A percentile compares a stretch with the other conserved stretches of the same genome.
Conservation (phyloP, 805 yeast species). For the Metschnikowia gelsemii region DNA sequence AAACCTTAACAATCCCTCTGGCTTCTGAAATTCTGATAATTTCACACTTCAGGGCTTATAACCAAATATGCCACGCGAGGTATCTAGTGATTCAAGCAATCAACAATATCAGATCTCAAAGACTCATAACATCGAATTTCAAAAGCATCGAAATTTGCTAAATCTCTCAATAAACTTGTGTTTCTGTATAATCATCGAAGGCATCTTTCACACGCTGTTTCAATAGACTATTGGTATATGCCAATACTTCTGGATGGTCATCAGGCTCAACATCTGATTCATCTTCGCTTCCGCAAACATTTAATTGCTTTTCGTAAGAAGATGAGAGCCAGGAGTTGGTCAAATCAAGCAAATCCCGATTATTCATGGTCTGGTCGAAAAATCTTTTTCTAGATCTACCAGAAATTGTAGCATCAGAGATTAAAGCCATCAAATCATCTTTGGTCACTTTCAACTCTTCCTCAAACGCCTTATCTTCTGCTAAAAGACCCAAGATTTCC, state of each 20-base stretch:
- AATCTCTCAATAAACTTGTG: neutral
- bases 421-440: constrained; percentile 4
- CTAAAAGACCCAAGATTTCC: constrained; percentile 33
- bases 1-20: too few species aligned
- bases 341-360: constrained; percentile 12
- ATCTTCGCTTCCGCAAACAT: constrained; percentile 11
- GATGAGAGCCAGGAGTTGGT: constrained; percentile 17
- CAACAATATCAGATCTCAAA: neutral
- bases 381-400: neutral
- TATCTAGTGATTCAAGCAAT: too few species aligned
- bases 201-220: constrained; percentile 30
- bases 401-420: neutral
- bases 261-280: constrained; percentile 18
- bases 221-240: constrained; percentile 28
- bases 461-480: constrained; percentile 34
- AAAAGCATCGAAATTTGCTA: neutral
- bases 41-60: too few species aligned
- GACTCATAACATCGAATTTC: neutral
- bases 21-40: too few species aligned
- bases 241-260: constrained; percentile 21
- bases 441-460: constrained; percentile 17
- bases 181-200: constrained; percentile 1
- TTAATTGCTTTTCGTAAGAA: constrained; percentile 14
- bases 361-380: constrained; percentile 6
- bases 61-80: too few species aligned